Evolutionary conservation across 805 yeast genomes (phyloP).

Genomic region (Candida corydali): DNA sequence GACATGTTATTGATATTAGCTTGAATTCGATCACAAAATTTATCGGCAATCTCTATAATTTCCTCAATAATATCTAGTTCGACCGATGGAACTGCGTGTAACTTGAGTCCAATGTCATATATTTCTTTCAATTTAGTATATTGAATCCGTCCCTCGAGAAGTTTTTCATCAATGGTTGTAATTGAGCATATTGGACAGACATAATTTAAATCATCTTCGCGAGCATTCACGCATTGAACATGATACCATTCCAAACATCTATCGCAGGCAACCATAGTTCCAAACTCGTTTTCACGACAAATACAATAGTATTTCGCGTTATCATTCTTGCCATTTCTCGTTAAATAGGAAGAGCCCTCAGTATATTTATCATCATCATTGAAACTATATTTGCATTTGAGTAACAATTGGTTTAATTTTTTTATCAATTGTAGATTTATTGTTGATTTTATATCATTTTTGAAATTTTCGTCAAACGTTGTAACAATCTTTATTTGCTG

Average conservation of each 20-base stretch:
- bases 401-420: conserved; percentile 15
- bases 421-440: conserved; percentile 17
- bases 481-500: conserved; percentile 14
- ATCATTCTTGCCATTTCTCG: conserved; percentile 8
- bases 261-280: conserved; percentile 67
- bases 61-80: conserved; percentile 18
- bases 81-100: conserved; percentile 18
- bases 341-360: conserved; percentile 21
- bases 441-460: conserved; percentile 15
- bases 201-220: conserved; percentile 20
- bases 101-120: conserved; percentile 10
- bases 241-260: conserved; percentile 72
- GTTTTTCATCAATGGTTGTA: conserved; percentile 14
- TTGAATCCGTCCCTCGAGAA: conserved; percentile 13
- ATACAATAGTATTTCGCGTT: conserved; percentile 44
- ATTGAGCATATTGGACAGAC: conserved; percentile 30
- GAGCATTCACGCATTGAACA: conserved; percentile 46
- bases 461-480: conserved; percentile 14
- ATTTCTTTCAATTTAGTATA: conserved; percentile 12
- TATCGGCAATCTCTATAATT: conserved; percentile 11
- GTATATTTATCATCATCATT: conserved; percentile 25
- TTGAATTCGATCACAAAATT: conserved; percentile 8
- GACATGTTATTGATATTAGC: conserved; percentile 13
- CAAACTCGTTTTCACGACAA: conserved; percentile 60
- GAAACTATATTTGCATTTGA: conserved; percentile 22